These are phyloP conservation scores for Cotoneaster glaucophyllus DNA, from an alignment of 306 rosid species.

Conservation along the genomic window DNA sequence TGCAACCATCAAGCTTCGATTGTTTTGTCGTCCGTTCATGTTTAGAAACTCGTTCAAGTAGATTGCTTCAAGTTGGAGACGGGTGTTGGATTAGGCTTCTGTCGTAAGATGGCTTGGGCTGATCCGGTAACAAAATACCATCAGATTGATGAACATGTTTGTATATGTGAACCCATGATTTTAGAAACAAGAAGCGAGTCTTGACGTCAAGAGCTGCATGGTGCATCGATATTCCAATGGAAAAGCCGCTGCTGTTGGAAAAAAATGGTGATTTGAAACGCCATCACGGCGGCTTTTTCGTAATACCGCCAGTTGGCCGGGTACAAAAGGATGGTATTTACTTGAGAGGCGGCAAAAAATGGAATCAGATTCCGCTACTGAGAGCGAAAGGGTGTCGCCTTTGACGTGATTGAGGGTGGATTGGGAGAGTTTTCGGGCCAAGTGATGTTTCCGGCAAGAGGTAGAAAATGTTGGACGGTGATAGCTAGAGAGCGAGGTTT, in stretches of 20 bases:
- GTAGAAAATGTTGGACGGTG: slow-evolving; percentile 14
- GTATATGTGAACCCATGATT: no score
- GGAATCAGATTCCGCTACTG: slow-evolving; percentile 10
- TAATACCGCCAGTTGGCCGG: slow-evolving; percentile 5
- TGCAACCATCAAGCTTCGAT: no score
- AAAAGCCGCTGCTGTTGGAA: no score
- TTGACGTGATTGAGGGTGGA: slow-evolving; percentile 2
- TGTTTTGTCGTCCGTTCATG: no score
- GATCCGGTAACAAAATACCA: no score
- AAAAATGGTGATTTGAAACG: not conserved
- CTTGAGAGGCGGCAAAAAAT: slow-evolving; percentile 8
- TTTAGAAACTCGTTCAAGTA: not conserved
- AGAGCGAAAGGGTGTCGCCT: slow-evolving; percentile 13
- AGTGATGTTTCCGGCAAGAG: slow-evolving; percentile 9
- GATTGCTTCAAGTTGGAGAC: not conserved
- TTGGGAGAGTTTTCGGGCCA: slow-evolving; percentile 15
- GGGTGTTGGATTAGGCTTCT: no score
- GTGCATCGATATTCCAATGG: no score
- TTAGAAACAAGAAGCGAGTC: no score
- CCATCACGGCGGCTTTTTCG: no score
- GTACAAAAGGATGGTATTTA: slow-evolving; percentile 27
- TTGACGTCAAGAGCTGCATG: no score
- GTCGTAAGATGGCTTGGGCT: no score
- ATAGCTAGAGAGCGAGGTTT: slow-evolving; percentile 17
- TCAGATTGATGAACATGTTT: no score